These are phyloP conservation scores for Chaetomiaceae sp. DNA, from an alignment of 2,329 filamentous ascomycete genomes.

Conservation along the genomic window DNA sequence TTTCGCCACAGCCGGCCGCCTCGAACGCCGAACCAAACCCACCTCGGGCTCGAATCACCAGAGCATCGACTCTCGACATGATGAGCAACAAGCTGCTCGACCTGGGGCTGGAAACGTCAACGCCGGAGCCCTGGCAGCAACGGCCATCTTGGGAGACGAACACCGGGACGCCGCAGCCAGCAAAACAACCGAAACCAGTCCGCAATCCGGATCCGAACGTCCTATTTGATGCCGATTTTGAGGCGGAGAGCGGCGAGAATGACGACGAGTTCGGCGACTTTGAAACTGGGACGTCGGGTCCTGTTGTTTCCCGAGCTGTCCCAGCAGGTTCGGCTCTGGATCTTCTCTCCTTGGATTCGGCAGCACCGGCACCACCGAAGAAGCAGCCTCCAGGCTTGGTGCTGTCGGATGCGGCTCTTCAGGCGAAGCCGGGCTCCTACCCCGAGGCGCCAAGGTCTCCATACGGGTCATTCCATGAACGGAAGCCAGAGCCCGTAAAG, in stretches of 20 bases:
- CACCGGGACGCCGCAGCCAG: slow-evolving; percentile 4
- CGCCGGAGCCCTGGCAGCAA: slow-evolving; percentile 18
- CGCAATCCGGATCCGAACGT: slow-evolving; percentile 44
- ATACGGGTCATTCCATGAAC: slow-evolving; percentile 41
- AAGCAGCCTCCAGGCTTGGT: slow-evolving; percentile 25
- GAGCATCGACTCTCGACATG: slow-evolving; percentile 48
- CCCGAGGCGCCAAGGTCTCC: slow-evolving; percentile 46
- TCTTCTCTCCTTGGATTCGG: slow-evolving; percentile 13
- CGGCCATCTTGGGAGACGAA: slow-evolving; percentile 18
- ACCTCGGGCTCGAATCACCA: slow-evolving; percentile 31
- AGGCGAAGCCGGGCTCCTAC: slow-evolving; percentile 32
- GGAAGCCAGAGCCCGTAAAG: slow-evolving; percentile 47
- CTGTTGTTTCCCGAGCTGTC: neutral
- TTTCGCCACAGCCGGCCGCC: slow-evolving; percentile 17
- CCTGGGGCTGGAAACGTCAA: slow-evolving; percentile 24
- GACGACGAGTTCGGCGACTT: slow-evolving; percentile 40
- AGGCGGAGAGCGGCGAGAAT: slow-evolving; percentile 24
- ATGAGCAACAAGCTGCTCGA: slow-evolving; percentile 48
- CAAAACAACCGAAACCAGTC: slow-evolving; percentile 21
- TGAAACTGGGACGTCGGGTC: slow-evolving; percentile 21
- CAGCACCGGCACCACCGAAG: slow-evolving; percentile 13
- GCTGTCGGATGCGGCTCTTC: slow-evolving; percentile 31
- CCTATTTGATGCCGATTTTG: slow-evolving; percentile 63
- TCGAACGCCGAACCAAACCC: slow-evolving; percentile 2
- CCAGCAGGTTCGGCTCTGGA: slow-evolving; percentile 15